These are phyloP conservation scores for Gossypioides kirkii DNA, from an alignment of 345 rosid species.

Conservation along the genomic window DNA sequence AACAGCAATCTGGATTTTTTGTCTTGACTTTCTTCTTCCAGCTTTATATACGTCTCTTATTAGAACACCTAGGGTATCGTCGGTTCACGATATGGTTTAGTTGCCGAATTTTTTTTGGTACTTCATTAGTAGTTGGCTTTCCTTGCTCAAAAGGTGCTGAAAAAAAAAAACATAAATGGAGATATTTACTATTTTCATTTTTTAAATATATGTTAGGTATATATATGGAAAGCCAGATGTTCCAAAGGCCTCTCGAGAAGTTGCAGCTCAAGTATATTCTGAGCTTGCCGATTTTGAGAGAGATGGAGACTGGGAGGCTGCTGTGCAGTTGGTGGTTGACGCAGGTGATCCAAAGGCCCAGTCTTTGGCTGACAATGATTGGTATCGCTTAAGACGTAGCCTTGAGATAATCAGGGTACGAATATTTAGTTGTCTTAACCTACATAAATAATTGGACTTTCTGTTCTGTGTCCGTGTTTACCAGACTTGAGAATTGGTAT, in stretches of 20 bases:
- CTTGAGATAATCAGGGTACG: constrained; percentile 89
- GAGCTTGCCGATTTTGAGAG: constrained; percentile 59
- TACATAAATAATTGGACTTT: not conserved
- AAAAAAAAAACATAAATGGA: not conserved
- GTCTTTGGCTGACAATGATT: constrained; percentile 66
- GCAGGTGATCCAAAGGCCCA: constrained; percentile 72
- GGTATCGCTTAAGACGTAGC: constrained; percentile 88
- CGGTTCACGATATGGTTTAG: constrained; percentile 1
- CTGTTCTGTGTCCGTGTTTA: not conserved
- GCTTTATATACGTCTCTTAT: not conserved
- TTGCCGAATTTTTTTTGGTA: not conserved
- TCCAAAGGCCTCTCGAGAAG: constrained; percentile 72
- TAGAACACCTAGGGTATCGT: not conserved
- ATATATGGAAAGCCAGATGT: constrained; percentile 89
- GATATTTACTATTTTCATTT: constrained; percentile 8
- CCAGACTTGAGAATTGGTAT: not conserved
- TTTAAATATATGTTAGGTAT: constrained; percentile 41
- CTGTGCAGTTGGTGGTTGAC: constrained; percentile 65
- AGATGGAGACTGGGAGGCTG: constrained; percentile 70
- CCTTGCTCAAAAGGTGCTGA: not conserved
- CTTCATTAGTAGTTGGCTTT: not conserved
- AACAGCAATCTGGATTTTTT: not conserved
- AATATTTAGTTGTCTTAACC: not conserved
- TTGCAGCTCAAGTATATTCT: constrained; percentile 49
- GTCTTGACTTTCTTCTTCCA: not conserved